Base-by-base conservation (phyloP, 148 eudicot genomes). In the Camellia granthamiana region DNA sequence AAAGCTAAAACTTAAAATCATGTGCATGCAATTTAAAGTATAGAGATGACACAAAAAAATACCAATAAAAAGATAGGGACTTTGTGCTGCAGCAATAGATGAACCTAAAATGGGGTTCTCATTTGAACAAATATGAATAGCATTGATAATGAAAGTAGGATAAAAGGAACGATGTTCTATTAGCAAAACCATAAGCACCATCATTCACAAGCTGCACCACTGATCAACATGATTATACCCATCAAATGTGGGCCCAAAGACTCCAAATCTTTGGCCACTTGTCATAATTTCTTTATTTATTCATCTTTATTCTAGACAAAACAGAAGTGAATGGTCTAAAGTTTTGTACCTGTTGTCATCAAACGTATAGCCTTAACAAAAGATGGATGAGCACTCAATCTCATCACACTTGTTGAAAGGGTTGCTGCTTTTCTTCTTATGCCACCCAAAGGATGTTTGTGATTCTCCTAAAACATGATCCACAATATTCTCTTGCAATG, bases 301-400 rank as follows among this genome's bases (percentile, higher is more conserved):
- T 58, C 12, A 15, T 58, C 12, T 8, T 58, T 23, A 23, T 23
- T 23, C 30, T 23, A 23, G 30, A 23, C 30, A 23, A 23, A 23
- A 23, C 30, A 23, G 30, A 23, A 23, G 30, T 0, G 30, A 23
- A 23, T 23, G 30, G 30, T 23, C 30, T 23, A 23, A 23, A 8
- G 3, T 66, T 13, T 69, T 6, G 42, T 84, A 90, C 94, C 94
- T 88, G 89, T 72, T 85, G 68, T 89, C 94, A 91, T 90, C 94
- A 92, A 91, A 76, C 89, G 88, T 44, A 92, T 84, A 8, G 94
- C 92, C 82, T 88, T 90, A 72, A 92, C 87, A 83, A 92, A 91
- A 9, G 81, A 90, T 80, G 6, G 92, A 92, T 6, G 92, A 82
- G 84, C 97, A 90, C 70, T 89, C 93, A 79, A 85, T 76, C 21